Evolutionary conservation across 1,284 basidiomycete genomes (phyloP).

Genomic region (Mycena citricolor): DNA sequence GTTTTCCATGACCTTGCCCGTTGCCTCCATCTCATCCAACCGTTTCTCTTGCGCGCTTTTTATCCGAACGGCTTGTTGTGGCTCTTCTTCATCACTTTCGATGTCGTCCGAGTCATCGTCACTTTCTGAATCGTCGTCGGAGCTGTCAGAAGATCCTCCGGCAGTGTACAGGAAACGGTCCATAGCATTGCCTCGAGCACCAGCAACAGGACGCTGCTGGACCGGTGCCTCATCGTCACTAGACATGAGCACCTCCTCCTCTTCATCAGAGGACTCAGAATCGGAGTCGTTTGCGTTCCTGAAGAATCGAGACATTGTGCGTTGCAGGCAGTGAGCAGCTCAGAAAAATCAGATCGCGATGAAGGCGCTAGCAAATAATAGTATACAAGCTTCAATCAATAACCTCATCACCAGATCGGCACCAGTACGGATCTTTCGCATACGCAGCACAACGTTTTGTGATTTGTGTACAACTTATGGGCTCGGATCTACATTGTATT

Average conservation of each 20-base stretch:
- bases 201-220: conserved; percentile 46
- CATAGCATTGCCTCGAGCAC: conserved; percentile 59
- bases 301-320: conserved; percentile 85
- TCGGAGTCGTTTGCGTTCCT: conserved; percentile 81
- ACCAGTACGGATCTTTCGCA: too few species aligned
- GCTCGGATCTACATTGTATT: too few species aligned
- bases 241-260: conserved; percentile 80
- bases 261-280: conserved; percentile 67
- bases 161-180: conserved; percentile 70
- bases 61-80: conserved; percentile 68
- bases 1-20: conserved; percentile 91
- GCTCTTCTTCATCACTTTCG: conserved; percentile 65
- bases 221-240: conserved; percentile 64
- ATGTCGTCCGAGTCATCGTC: conserved; percentile 52
- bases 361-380: too few species aligned
- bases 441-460: too few species aligned
- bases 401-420: too few species aligned
- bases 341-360: too few species aligned
- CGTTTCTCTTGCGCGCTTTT: conserved; percentile 84
- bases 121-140: conserved; percentile 46
- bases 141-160: conserved; percentile 43
- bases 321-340: too few species aligned
- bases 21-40: conserved; percentile 85
- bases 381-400: too few species aligned
- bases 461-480: too few species aligned